These are phyloP conservation scores for Eucalyptus paniculata DNA, from an alignment of 345 rosid species.

Conservation along the genomic window DNA sequence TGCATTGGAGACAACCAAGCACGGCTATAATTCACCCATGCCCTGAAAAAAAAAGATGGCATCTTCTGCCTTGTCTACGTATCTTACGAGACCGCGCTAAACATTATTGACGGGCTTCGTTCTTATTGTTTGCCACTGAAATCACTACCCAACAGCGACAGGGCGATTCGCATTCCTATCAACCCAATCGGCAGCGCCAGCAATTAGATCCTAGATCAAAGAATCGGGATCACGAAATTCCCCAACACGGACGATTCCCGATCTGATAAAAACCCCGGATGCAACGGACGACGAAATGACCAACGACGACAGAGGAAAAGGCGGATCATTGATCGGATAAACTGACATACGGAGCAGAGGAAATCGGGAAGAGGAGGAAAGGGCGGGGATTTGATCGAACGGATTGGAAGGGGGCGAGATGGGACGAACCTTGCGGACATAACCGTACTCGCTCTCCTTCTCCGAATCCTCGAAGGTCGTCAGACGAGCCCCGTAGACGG, in stretches of 20 bases:
- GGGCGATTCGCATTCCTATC: background rate
- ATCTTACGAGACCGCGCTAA: background rate
- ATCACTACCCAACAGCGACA: background rate
- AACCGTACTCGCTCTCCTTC: slow-evolving; percentile 99
- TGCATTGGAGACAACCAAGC: background rate
- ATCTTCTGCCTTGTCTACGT: background rate
- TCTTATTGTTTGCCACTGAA: background rate
- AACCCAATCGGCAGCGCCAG: background rate
- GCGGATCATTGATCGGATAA: background rate
- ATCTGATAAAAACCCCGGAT: background rate
- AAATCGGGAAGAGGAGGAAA: background rate
- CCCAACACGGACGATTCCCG: background rate
- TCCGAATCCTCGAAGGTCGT: slow-evolving; percentile 94
- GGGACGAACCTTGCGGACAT: slow-evolving; percentile 74
- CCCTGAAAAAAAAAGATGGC: background rate
- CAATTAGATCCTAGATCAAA: background rate
- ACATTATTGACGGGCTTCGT: background rate
- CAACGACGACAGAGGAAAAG: background rate
- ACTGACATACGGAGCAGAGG: background rate
- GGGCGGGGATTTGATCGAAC: background rate
- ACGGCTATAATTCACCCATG: background rate
- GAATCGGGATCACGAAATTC: background rate
- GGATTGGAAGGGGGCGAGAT: background rate
- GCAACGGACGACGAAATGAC: background rate
- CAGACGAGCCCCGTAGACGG: slow-evolving; percentile 61